These are phyloP conservation scores for Taphrina pruni DNA, from an alignment of 1,139 yeast species.

Conservation along the genomic window DNA sequence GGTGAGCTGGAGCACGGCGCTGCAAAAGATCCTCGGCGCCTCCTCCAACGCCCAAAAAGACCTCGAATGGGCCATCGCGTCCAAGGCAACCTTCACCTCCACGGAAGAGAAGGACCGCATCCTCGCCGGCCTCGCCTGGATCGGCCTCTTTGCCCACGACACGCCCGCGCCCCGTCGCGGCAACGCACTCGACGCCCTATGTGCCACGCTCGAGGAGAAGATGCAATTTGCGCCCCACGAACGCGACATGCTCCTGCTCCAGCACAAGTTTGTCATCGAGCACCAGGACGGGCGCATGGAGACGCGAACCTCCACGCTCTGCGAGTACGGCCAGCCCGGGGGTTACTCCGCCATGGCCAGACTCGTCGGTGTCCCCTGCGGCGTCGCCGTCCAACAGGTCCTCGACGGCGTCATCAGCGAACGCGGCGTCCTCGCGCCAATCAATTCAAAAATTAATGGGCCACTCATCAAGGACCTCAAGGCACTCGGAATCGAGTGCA, in stretches of 20 bases:
- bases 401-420: slow-evolving; percentile 75
- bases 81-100: slow-evolving; percentile 79
- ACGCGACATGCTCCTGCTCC: slow-evolving; percentile 92
- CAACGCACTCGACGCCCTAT: slow-evolving; percentile 91
- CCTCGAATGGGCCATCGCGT: slow-evolving; percentile 72
- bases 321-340: slow-evolving; percentile 88
- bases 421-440: slow-evolving; percentile 92
- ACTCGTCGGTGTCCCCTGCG: slow-evolving; percentile 97
- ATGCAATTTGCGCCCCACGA: slow-evolving; percentile 97
- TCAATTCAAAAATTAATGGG: slow-evolving; percentile 84
- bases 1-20: slow-evolving; percentile 79
- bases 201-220: slow-evolving; percentile 92
- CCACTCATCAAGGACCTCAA: slow-evolving; percentile 91
- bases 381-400: slow-evolving; percentile 88
- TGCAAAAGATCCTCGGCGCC: slow-evolving; percentile 76
- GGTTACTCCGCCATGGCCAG: slow-evolving; percentile 99
- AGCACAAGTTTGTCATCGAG: slow-evolving; percentile 96
- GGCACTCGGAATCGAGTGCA: slow-evolving; percentile 81
- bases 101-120: slow-evolving; percentile 85
- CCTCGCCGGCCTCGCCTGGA: slow-evolving; percentile 88
- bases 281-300: slow-evolving; percentile 93
- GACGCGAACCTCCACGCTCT: slow-evolving; percentile 91
- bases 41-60: slow-evolving; percentile 72
- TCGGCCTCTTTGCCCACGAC: slow-evolving; percentile 79
- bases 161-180: slow-evolving; percentile 80